Base-by-base conservation (phyloP, 2,329 filamentous ascomycete species). In the Fonsecaea erecta region DNA sequence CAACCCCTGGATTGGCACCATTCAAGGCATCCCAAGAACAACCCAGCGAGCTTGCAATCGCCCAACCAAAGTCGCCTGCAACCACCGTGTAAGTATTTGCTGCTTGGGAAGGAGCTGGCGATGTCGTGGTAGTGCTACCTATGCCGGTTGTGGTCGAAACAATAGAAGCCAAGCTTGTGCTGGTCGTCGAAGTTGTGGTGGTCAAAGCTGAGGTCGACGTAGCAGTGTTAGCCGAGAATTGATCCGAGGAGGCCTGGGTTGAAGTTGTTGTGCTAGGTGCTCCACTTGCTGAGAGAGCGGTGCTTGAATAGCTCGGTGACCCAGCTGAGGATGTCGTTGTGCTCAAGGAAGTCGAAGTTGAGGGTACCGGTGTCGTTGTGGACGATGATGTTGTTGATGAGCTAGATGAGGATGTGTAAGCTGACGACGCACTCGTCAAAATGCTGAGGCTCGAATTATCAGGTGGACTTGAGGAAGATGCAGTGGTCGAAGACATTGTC, bases 21-120 rank as follows among this genome's bases (percentile, higher is more conserved):
- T 65, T 37, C n/a, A 71, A 52, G 8, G 54, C 67, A 63, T 67
- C 66, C 24, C 55, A 66, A 37, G 43, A 62, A 43, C 66, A 70
- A 26, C 68, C 68, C 18, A 66, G 34, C 35, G 63, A 63, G 18
- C 37, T 26, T 18, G 69, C 63, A 58, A 71, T 71, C 3, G 18
- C 56, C 40, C 61, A 57, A 26, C 59, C 64, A 61, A 60, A 59
- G 53, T 71, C 69, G 24, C 68, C 68, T 26, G 65, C 54, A 26
- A 58, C 59, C 14, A 69, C 58, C 3, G 63, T 66, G 43, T 69
- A 69, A 14, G 59, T 32, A 60, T 28, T 53, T 8, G 30, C n/a
- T 18, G 43, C 37, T 34, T 60, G 56, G 24, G 46, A 18, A n/a
- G 64, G 46, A 52, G 58, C 30, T 53, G 61, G n/a, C n/a, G 43